Conservation (phyloP, 2,329 filamentous ascomycete species). For the Verticillium nonalfalfae region DNA sequence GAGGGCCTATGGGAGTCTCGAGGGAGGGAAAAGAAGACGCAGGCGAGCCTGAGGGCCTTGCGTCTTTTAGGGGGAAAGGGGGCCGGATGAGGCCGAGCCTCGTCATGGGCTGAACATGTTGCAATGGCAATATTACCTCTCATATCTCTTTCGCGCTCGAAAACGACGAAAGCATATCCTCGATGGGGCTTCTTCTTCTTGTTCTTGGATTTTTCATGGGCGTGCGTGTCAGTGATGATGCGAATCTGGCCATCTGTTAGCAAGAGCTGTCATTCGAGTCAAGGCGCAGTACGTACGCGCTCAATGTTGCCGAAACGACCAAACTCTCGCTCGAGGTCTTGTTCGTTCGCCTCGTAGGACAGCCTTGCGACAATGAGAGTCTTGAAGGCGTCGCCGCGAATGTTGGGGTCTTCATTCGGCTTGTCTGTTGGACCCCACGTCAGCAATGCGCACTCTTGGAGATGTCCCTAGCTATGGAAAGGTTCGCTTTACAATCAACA, state of each 20-base stretch:
- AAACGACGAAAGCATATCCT: constrained; percentile 95
- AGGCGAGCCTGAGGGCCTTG: constrained; percentile 36
- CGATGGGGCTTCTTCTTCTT: constrained; percentile 77
- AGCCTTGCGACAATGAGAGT: constrained; percentile 89
- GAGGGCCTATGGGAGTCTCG: constrained; percentile 46
- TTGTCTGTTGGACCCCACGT: constrained; percentile 50
- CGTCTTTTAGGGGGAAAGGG: constrained; percentile 24
- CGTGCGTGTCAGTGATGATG: constrained; percentile 72
- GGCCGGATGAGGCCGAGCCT: constrained; percentile 7
- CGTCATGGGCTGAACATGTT: constrained; percentile 3
- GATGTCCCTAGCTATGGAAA: background rate
- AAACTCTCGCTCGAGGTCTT: constrained; percentile 91
- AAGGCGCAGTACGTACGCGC: constrained; percentile 50
- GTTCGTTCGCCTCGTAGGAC: constrained; percentile 81
- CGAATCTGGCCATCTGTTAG: constrained; percentile 60
- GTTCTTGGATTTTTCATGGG: constrained; percentile 55
- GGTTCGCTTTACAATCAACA: constrained; percentile 36
- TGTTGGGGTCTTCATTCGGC: constrained; percentile 77
- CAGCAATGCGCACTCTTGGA: background rate
- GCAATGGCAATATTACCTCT: constrained; percentile 68
- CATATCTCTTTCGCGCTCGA: constrained; percentile 97
- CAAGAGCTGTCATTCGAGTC: background rate
- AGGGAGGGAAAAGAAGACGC: constrained; percentile 25
- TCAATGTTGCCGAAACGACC: constrained; percentile 91
- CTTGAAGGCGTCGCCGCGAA: constrained; percentile 89